Base-by-base conservation (phyloP, 2,329 filamentous ascomycete genomes). In the Cytospora leucostoma region DNA sequence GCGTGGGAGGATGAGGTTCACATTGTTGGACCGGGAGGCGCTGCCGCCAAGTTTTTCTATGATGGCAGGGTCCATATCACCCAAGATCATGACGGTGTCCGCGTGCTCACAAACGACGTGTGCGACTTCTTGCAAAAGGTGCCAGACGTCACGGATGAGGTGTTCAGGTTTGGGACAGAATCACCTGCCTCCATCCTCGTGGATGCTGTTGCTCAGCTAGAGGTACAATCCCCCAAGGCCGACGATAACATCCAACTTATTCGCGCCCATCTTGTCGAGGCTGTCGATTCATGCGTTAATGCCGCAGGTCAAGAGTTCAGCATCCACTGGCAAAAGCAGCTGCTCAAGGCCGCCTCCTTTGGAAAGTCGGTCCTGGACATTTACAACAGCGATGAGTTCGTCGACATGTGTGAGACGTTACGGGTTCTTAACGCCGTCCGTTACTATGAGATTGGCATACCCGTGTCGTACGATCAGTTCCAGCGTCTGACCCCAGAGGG, bases 1-100 rank as follows among this genome's bases (percentile, higher is more conserved):
- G 93, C 93, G 0, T 99, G 95, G 95, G 95, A 98, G 72, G 95
- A 99, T 72, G 95, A 99, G 75, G 89, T 99, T 4, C 95, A 97
- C 72, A 83, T 99, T 34, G 90, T 99, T 65, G 95, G 94, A 0
- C 92, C 93, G 0, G 90, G 88, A 44, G 92, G 92, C 51, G 85
- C 90, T 11, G 88, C 90, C 6, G 87, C 79, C 50, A 88, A 86
- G 66, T 95, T 93, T 74, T 94, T 93, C 70, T 98, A 98, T 74
- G 93, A 98, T 71, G 91, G 89, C 10, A 88, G 92, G 67, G 90
- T 99, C 13, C 95, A 98, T 74, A 83, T 98, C 3, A 81, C 97
- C 50, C 89, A 93, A 17, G 86, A 89, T 67, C 79, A 85, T 66
- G 95, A 99, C 72, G 95, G 95, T n/a, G 88, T 97, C 32, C 86